Base-by-base conservation (phyloP, 352 stramenopile genomes). In the Globisporangium irregulare region DNA sequence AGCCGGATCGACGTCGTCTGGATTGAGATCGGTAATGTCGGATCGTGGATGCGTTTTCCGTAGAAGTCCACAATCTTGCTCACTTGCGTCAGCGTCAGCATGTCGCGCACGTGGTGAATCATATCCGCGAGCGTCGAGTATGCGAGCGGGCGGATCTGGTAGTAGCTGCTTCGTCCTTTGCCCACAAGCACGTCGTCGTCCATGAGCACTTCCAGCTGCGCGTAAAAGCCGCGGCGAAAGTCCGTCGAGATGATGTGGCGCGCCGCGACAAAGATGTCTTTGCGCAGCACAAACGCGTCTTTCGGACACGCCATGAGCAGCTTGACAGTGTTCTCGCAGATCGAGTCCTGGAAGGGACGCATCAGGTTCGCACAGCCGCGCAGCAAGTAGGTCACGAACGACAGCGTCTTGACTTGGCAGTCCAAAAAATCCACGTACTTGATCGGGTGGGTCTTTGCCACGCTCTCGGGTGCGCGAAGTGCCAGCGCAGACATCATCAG, bases 91-190 rank as follows among this genome's bases (percentile, higher is more conserved):
- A 99, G 76, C 59, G 84, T 98, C 48, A 99, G 83, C 76, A 93
- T 91, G n/a, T 94, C 87, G 34, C 95, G 89, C 48, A 99, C 94
- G 64, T 99, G 92, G 66, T 99, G 94, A n/a, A 99, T 92, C 75
- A 99, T 97, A 79, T 99, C 97, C 2, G 96, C 97, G 8, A 99
- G 80, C 32, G 95, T 99, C 24, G 94, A 98, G 75, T 99, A 99
- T 41, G 93, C 97, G 29, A 99, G 82, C 1, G 97, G 94, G 15
- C 95, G 86, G 59, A 99, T 95, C 71, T 95, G 86, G 69, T 96
- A 92, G 64, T 90, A 93, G 54, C 81, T 93, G 60, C 77, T 89
- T 56, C 83, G 85, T 20, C 81, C 84, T 69, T 87, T 91, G 22
- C 97, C 97, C 18, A 98, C 87, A 25, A 99, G 77, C 4, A 99